A percentile compares a stretch with the other conserved stretches of the same genome.
Conservation (phyloP, 148 eudicot genomes). For the Chenopodium quinoa region DNA sequence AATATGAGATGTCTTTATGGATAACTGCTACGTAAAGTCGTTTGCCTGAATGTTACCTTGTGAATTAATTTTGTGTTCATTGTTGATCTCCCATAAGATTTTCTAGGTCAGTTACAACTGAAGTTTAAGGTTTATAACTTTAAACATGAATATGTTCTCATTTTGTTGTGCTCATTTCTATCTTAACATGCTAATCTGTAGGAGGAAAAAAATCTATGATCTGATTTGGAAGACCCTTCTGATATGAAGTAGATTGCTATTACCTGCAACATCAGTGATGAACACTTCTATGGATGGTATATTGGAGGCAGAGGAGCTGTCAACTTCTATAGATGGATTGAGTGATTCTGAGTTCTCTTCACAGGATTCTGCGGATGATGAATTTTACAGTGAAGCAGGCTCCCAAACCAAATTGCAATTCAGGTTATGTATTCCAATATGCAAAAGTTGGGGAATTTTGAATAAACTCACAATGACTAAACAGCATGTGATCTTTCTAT, state of each 20-base stretch:
- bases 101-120: background rate
- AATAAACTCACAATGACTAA: background rate
- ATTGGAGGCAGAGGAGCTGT: conserved; percentile 41
- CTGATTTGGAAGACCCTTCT: background rate
- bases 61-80: background rate
- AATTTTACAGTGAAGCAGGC: conserved; percentile 36
- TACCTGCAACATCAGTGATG: background rate
- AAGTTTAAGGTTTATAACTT: background rate
- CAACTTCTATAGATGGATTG: conserved; percentile 33
- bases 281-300: background rate
- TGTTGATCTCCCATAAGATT: background rate
- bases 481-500: background rate
- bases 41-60: background rate
- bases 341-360: conserved; percentile 51
- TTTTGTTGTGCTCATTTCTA: background rate
- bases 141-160: background rate
- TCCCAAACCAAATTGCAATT: conserved; percentile 54
- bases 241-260: background rate
- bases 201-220: background rate
- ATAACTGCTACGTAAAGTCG: background rate
- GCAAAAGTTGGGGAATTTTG: background rate
- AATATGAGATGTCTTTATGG: background rate
- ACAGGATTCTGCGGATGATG: conserved; percentile 54
- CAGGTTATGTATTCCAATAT: conserved; percentile 35
- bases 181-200: background rate